A percentile compares a stretch with the other conserved stretches of the same genome.
Conservation (phyloP, 345 rosid genomes). For the Acer campestre region DNA sequence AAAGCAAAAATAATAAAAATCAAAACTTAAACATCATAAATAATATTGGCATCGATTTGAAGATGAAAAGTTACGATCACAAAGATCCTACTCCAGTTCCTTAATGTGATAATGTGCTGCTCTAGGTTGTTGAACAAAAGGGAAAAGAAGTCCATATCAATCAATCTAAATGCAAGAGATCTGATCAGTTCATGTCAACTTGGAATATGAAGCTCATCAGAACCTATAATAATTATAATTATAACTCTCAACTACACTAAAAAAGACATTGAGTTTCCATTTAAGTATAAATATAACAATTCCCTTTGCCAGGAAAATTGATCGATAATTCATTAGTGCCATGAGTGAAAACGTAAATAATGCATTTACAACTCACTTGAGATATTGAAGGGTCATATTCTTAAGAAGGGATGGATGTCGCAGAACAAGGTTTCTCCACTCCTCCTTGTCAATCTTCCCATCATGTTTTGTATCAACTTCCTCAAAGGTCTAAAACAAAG, state of each 20-base stretch:
- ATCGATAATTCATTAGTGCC: neutral
- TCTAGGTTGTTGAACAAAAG: neutral
- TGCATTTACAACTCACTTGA: slow-evolving; percentile 63
- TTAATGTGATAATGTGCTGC: no score
- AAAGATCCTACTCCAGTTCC: no score
- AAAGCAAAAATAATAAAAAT: neutral
- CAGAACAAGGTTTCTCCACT: slow-evolving; percentile 92
- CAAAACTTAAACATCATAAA: neutral
- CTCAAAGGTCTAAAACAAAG: slow-evolving; percentile 77
- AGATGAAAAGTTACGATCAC: no score
- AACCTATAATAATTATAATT: neutral
- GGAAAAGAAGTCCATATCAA: neutral
- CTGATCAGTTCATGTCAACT: neutral
- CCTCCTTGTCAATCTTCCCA: slow-evolving; percentile 93
- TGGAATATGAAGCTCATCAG: neutral
- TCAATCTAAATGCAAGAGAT: neutral
- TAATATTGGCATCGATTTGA: no score
- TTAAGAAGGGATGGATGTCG: slow-evolving; percentile 91
- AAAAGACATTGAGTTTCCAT: neutral
- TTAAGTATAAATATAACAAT: neutral
- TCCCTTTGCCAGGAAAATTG: neutral
- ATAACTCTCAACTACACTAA: neutral
- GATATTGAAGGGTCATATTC: slow-evolving; percentile 99
- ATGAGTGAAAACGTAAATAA: neutral
- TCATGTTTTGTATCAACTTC: slow-evolving; percentile 99